Percentiles rank a stretch among this genome's conserved stretches.
phyloP scores from a whole-genome alignment of 805 yeast species.

The Jamesozyma rosinii region DNA sequence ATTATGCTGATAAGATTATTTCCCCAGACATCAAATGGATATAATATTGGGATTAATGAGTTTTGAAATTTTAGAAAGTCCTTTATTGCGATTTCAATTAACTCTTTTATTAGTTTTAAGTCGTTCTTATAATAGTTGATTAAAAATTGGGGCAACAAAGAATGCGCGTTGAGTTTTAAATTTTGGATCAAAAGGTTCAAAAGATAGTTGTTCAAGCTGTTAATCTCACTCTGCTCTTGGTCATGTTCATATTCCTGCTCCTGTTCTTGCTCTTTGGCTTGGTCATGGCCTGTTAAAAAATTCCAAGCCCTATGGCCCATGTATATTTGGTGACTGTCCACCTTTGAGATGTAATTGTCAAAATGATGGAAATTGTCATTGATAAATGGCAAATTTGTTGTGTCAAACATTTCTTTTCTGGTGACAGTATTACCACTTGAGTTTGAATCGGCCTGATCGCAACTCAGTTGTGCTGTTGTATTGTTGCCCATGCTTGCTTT shows the following conservation, averaged over 20 bases:
- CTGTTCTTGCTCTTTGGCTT: background rate
- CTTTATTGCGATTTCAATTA: constrained; percentile 7
- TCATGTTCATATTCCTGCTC: background rate
- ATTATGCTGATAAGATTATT: constrained; percentile 4
- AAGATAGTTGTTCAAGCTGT: background rate
- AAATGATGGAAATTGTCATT: constrained; percentile 23
- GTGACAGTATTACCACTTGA: background rate
- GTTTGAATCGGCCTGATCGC: background rate
- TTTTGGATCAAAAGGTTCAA: constrained; percentile 7
- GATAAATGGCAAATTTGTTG: constrained; percentile 15
- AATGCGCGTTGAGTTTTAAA: constrained; percentile 15
- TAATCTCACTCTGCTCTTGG: background rate
- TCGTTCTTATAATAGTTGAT: constrained; percentile 13
- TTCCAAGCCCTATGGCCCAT: constrained; percentile 25
- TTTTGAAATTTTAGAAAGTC: constrained; percentile 15
- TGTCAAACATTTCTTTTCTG: background rate
- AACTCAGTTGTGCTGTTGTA: background rate
- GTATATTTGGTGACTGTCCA: constrained; percentile 7
- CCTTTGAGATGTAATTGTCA: constrained; percentile 12
- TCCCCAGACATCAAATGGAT: constrained; percentile 16
- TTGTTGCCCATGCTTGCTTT: constrained; percentile 1
- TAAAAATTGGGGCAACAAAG: constrained; percentile 17
- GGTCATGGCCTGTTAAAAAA: constrained; percentile 2
- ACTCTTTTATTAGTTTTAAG: constrained; percentile 4
- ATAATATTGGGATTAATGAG: constrained; percentile 19